phyloP scores from a whole-genome alignment of 208 protist species.

The Acanthamoeba triangularis region DNA sequence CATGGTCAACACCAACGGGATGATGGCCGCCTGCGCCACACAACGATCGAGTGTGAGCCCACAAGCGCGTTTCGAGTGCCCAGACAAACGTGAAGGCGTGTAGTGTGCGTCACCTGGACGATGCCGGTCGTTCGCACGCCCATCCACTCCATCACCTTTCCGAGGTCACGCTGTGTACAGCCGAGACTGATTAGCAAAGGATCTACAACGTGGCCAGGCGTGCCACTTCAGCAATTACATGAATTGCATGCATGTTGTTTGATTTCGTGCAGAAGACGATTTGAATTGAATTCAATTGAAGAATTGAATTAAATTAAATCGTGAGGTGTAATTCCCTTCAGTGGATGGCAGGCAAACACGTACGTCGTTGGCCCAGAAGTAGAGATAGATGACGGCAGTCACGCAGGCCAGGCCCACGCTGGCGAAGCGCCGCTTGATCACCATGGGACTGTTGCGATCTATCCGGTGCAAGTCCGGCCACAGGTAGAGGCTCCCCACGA shows the following conservation, averaged over 20 bases:
- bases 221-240: neutral
- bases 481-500: slow-evolving; percentile 76
- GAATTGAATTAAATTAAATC: neutral
- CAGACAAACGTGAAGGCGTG: no score
- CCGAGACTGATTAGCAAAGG: neutral
- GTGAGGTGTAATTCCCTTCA: neutral
- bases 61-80: neutral
- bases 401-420: slow-evolving; percentile 61
- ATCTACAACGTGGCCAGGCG: neutral
- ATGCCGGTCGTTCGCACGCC: neutral
- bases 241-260: no score
- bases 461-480: slow-evolving; percentile 22
- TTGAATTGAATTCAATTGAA: neutral
- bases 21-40: neutral
- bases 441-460: slow-evolving; percentile 56
- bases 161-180: neutral
- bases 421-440: slow-evolving; percentile 70
- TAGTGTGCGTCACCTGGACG: neutral
- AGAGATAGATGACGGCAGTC: slow-evolving; percentile 40
- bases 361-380: neutral
- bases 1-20: slow-evolving; percentile 62
- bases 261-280: neutral
- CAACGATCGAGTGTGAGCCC: neutral
- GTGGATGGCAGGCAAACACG: neutral
- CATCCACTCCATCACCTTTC: slow-evolving; percentile 64